These are phyloP conservation scores for Agaricus sinodeliciosus DNA, from an alignment of 768 basidiomycete species.

Conservation along the genomic window DNA sequence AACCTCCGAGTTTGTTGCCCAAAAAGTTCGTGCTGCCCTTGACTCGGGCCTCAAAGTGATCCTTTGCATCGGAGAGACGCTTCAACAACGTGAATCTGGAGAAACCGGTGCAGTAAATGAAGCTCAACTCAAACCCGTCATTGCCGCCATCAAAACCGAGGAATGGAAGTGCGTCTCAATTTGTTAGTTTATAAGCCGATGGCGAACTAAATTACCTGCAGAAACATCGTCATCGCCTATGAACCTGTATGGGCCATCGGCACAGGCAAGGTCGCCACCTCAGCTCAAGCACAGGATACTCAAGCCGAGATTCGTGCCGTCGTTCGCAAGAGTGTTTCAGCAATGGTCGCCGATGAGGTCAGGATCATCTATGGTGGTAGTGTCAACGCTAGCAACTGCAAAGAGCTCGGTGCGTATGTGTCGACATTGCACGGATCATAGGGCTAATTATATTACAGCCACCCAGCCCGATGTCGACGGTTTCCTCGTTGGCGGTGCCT, in stretches of 20 bases:
- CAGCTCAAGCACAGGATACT: constrained; percentile 88
- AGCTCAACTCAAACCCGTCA: constrained; percentile 72
- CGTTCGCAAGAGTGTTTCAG: constrained; percentile 58
- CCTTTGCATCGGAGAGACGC: constrained; percentile 94
- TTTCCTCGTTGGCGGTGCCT: constrained; percentile 97
- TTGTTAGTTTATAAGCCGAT: background rate
- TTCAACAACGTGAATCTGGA: constrained; percentile 75
- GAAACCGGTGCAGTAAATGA: constrained; percentile 78
- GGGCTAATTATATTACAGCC: constrained; percentile 34
- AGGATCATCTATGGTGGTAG: constrained; percentile 96
- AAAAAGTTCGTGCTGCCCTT: constrained; percentile 82
- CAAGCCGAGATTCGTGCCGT: constrained; percentile 80
- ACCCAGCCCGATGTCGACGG: constrained; percentile 84
- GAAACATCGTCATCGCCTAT: constrained; percentile 91
- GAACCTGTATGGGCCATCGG: constrained; percentile 99
- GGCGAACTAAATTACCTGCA: constrained; percentile 19
- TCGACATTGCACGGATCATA: background rate
- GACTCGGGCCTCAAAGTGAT: constrained; percentile 76
- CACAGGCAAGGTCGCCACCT: constrained; percentile 91
- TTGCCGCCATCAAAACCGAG: constrained; percentile 48
- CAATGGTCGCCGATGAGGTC: constrained; percentile 60
- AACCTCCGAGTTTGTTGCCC: constrained; percentile 72
- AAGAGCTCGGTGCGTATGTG: constrained; percentile 67
- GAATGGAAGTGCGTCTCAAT: constrained; percentile 70
- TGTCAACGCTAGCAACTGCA: constrained; percentile 83